phyloP scores from a whole-genome alignment of 768 basidiomycete genomes.

The Tricholoma sp. region DNA sequence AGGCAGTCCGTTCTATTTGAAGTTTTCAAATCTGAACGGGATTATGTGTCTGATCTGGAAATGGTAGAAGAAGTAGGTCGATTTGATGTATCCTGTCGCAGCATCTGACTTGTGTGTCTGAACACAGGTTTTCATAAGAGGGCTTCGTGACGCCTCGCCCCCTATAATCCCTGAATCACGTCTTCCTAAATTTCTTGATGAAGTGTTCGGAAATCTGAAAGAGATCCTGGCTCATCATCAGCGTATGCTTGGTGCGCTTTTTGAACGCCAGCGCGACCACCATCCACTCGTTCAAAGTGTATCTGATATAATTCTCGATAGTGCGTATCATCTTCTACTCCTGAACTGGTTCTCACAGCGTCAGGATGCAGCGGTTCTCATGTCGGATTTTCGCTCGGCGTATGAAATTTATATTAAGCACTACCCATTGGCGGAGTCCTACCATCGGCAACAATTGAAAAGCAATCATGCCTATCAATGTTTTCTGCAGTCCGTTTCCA shows the following conservation, averaged over 20 bases:
- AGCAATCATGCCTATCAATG: constrained; percentile 61
- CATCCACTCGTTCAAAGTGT: constrained; percentile 80
- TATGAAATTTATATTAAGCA: constrained; percentile 87
- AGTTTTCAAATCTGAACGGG: constrained; percentile 82
- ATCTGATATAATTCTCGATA: constrained; percentile 80
- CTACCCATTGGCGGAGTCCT: constrained; percentile 81
- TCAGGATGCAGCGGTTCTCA: constrained; percentile 33
- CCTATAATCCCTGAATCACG: constrained; percentile 55
- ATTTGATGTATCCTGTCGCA: constrained; percentile 1
- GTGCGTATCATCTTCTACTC: constrained; percentile 31
- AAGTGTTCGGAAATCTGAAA: constrained; percentile 82
- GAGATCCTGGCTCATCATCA: constrained; percentile 65
- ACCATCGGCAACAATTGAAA: constrained; percentile 71
- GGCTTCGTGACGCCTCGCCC: constrained; percentile 55
- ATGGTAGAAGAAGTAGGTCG: constrained; percentile 56
- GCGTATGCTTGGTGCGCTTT: constrained; percentile 65
- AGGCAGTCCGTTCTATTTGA: constrained; percentile 88
- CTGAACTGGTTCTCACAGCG: background rate
- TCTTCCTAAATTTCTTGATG: constrained; percentile 62
- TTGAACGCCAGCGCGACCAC: constrained; percentile 77
- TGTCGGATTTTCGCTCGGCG: constrained; percentile 48
- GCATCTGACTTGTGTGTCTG: background rate
- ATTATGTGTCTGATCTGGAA: constrained; percentile 81
- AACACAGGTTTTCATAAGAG: constrained; percentile 65
- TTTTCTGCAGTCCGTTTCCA: constrained; percentile 59